These are phyloP conservation scores for Stevia rebaudiana DNA, from an alignment of 140 eudicot species.

Conservation along the genomic window DNA sequence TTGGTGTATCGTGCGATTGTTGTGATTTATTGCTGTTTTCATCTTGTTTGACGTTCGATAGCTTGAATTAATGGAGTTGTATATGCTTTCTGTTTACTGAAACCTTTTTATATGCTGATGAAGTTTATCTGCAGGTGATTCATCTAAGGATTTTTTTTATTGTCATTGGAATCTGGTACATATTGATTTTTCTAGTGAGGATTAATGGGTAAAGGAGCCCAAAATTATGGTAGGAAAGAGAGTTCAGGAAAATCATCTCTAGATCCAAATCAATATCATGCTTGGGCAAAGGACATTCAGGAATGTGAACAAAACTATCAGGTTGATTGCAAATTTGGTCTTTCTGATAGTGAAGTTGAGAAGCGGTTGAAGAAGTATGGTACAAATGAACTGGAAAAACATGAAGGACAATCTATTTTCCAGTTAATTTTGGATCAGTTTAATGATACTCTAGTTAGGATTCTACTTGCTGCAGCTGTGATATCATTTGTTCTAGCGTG, in stretches of 20 bases:
- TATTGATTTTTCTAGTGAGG: neutral
- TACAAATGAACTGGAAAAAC: slow-evolving; percentile 76
- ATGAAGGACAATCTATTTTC: slow-evolving; percentile 67
- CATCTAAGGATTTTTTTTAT: slow-evolving; percentile 9
- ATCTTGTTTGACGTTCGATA: neutral
- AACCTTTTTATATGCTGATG: neutral
- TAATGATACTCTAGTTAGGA: slow-evolving; percentile 86
- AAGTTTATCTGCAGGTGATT: slow-evolving; percentile 15
- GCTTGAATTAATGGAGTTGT: neutral
- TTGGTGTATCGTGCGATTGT: neutral
- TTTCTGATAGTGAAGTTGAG: slow-evolving; percentile 51
- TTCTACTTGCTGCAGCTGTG: slow-evolving; percentile 77
- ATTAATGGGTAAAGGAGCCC: slow-evolving; percentile 79
- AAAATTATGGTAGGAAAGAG: slow-evolving; percentile 37
- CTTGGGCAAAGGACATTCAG: slow-evolving; percentile 71
- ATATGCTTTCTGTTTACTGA: neutral
- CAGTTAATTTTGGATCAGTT: slow-evolving; percentile 79
- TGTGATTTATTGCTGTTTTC: neutral
- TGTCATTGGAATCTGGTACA: neutral
- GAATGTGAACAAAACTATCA: slow-evolving; percentile 66
- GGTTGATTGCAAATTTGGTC: slow-evolving; percentile 59
- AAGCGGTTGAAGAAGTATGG: slow-evolving; percentile 49
- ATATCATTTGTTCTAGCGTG: slow-evolving; percentile 79
- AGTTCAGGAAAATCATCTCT: slow-evolving; percentile 7
- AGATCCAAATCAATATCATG: slow-evolving; percentile 32